Evolutionary conservation across 257 asterid genomes (phyloP).

Genomic region (Nicotiana attenuata): DNA sequence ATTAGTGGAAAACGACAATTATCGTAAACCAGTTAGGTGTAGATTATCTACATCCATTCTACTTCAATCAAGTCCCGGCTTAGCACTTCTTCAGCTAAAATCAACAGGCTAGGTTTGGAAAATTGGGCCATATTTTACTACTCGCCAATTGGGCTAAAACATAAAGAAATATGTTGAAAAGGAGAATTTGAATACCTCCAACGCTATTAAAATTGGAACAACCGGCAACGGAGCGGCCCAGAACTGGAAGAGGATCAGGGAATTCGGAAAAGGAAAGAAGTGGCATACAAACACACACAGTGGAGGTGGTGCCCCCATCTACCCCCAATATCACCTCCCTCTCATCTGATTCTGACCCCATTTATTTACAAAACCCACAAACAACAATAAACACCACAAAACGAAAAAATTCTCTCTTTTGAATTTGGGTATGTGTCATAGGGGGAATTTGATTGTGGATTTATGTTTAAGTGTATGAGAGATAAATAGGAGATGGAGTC

Average conservation of each 20-base stretch:
- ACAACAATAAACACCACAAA: too few relatives aligned
- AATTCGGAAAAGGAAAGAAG: constrained; percentile 19
- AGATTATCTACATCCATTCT: neutral
- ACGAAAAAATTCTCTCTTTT: too few relatives aligned
- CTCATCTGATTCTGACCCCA: constrained; percentile 23
- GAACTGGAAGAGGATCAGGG: constrained; percentile 75
- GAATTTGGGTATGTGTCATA: too few relatives aligned
- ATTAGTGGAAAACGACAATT: neutral
- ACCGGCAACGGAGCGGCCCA: constrained; percentile 75
- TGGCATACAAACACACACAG: constrained; percentile 13
- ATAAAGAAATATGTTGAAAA: neutral
- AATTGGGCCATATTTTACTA: neutral
- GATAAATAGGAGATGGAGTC: neutral
- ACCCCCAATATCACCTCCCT: constrained; percentile 33
- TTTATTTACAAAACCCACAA: neutral
- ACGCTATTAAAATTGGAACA: constrained; percentile 94
- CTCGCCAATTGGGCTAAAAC: neutral
- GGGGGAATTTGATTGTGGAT: neutral
- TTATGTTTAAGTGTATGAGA: neutral
- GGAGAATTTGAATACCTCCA: constrained; percentile 49
- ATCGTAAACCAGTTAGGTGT: neutral
- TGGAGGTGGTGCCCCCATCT: constrained; percentile 41
- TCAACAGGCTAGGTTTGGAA: too few relatives aligned
- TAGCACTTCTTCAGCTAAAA: too few relatives aligned
- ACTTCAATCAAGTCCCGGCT: too few relatives aligned